phyloP scores from a whole-genome alignment of 257 asterid genomes.

The Rehmannia glutinosa region DNA sequence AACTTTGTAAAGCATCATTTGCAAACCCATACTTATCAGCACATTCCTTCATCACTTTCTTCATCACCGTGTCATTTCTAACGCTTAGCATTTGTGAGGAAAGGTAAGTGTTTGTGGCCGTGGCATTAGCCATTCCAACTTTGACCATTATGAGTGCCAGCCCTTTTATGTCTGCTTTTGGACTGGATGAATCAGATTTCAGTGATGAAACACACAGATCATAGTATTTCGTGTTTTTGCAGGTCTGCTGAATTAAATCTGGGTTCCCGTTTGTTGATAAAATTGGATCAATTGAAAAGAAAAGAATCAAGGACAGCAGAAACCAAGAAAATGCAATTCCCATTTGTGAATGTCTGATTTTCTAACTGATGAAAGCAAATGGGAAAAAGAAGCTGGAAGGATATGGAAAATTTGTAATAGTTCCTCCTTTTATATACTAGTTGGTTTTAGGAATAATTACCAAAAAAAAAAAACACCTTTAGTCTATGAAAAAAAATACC shows the following conservation, averaged over 20 bases:
- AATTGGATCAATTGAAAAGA: constrained; percentile 21
- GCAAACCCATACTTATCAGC: constrained; percentile 64
- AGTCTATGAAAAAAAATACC: too few relatives aligned
- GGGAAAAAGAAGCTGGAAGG: background rate
- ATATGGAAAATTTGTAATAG: background rate
- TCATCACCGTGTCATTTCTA: constrained; percentile 34
- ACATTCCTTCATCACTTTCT: constrained; percentile 56
- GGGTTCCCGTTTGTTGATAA: constrained; percentile 18
- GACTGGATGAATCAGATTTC: constrained; percentile 49
- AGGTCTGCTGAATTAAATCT: constrained; percentile 57
- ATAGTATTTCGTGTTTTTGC: constrained; percentile 67
- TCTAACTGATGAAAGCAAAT: background rate
- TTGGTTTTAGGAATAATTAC: background rate
- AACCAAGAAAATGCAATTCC: constrained; percentile 17
- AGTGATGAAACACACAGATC: constrained; percentile 73
- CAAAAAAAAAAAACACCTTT: too few relatives aligned
- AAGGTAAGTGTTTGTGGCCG: constrained; percentile 57
- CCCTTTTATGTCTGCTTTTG: constrained; percentile 56
- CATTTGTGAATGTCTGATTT: too few relatives aligned
- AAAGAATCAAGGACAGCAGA: constrained; percentile 20
- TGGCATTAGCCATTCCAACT: constrained; percentile 60
- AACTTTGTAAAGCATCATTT: constrained; percentile 46
- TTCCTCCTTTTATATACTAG: background rate
- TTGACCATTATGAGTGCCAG: constrained; percentile 59
- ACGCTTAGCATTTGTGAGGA: constrained; percentile 28